Evolutionary conservation across 1,284 basidiomycete genomes (phyloP).

Genomic region (Leccinum subrobustum): DNA sequence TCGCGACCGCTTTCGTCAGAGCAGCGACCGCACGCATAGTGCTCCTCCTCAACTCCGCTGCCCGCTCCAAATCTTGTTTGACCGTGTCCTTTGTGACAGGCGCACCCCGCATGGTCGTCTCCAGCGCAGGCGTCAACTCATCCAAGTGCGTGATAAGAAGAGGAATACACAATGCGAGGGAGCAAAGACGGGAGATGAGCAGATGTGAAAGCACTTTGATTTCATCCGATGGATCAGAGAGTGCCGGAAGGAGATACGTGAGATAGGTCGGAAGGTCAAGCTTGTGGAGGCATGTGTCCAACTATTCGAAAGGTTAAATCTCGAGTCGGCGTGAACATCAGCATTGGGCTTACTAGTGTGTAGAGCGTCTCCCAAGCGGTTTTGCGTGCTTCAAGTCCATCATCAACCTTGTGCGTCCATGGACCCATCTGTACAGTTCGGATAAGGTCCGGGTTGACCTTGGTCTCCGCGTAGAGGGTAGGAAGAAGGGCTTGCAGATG

Average conservation of each 20-base stretch:
- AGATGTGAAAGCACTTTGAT: constrained; percentile 97
- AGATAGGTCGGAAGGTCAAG: constrained; percentile 88
- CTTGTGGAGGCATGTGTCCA: constrained; percentile 87
- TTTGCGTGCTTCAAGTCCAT: constrained; percentile 91
- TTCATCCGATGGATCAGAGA: constrained; percentile 90
- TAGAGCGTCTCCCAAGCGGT: constrained; percentile 98
- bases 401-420: constrained; percentile 94
- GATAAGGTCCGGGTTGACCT: constrained; percentile 79
- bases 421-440: constrained; percentile 97
- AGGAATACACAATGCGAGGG: constrained; percentile 50
- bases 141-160: constrained; percentile 68
- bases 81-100: constrained; percentile 92
- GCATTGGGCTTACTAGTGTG: constrained; percentile 64
- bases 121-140: constrained; percentile 79
- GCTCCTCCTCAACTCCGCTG: constrained; percentile 87
- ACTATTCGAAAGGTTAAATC: constrained; percentile 40
- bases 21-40: constrained; percentile 84
- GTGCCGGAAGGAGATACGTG: constrained; percentile 76
- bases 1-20: constrained; percentile 66
- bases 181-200: constrained; percentile 88
- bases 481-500: constrained; percentile 80
- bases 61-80: constrained; percentile 95
- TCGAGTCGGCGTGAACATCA: neutral
- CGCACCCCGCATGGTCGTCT: constrained; percentile 89
- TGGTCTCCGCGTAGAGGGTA: constrained; percentile 83